Base-by-base conservation (phyloP, 2,329 filamentous ascomycete genomes). In the Septoria linicola region DNA sequence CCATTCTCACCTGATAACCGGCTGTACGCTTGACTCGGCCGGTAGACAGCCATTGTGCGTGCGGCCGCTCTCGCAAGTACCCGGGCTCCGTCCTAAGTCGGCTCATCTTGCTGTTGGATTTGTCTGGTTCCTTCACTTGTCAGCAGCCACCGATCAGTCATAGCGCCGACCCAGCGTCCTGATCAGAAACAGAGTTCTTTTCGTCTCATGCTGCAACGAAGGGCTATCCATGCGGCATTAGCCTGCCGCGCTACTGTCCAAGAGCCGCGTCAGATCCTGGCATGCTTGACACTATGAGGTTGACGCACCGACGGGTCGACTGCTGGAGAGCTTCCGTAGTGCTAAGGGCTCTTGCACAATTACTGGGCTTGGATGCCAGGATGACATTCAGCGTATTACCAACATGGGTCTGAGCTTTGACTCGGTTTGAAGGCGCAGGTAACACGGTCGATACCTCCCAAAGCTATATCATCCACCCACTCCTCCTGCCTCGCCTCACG, bases 291-390 rank as follows among this genome's bases (percentile, higher is more conserved):
- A 35, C 44, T 34, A 41, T 41, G 35, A 40, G 35, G 23, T 48
- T 27, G 36, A 41, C 35, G 44, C 44, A 34, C 36, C 44, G 36
- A 48, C 44, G 44, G 44, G 25, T 32, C 44, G 19, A 25, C 19
- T 36, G 35, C 44, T 48, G 44, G 35, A 40, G 44, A 40, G 44
- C 44, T 48, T 48, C 44, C 44, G 44, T 48, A 31, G 44, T 35
- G 23, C 43, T 17, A 14, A 39, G 30, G 30, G 17, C 30, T 34
- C 41, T 35, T 37, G 43, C 43, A 46, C 43, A 47, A 39, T 47
- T 37, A 27, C 43, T 19, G 19, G 43, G 16, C 44, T 41, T 40
- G 44, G 44, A 17, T 8, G 27, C 35, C 35, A 40, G 44, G 44
- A 48, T 40, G 44, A 16, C 35, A 11, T 32, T 2, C 25, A 36